Evolutionary conservation across 108 stramenopile genomes (phyloP).

Genomic region (Licmophora abbreviata): DNA sequence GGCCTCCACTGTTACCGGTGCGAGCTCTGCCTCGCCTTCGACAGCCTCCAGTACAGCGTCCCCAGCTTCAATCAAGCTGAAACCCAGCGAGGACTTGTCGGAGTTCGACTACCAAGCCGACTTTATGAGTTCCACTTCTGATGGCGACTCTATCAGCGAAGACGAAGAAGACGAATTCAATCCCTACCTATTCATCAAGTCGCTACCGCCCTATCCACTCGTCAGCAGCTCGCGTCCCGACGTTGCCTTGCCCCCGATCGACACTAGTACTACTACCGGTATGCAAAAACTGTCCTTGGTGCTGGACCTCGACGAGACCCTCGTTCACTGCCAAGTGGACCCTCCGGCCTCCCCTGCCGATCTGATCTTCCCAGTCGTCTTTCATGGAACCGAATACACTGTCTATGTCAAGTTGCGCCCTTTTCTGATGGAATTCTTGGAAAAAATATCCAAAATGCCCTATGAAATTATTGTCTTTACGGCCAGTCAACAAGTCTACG

Average conservation of each 20-base stretch:
- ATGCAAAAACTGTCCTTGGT: conserved; percentile 57
- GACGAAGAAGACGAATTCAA: conserved; percentile 90
- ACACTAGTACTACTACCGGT: conserved; percentile 20
- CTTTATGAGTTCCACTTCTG: conserved; percentile 16
- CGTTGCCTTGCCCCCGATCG: conserved; percentile 46
- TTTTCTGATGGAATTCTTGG: conserved; percentile 72
- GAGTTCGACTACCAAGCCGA: conserved; percentile 21
- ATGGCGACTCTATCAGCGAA: conserved; percentile 49
- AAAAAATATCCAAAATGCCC: conserved; percentile 50
- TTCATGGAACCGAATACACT: conserved; percentile 74
- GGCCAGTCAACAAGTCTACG: conserved; percentile 93
- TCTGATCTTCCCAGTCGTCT: conserved; percentile 85
- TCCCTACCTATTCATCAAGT: conserved; percentile 92
- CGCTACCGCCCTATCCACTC: conserved; percentile 66
- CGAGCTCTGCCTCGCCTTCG: too few species aligned
- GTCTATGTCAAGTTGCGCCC: conserved; percentile 91
- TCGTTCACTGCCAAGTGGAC: conserved; percentile 95
- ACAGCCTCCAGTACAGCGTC: too few species aligned
- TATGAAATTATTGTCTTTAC: conserved; percentile 96
- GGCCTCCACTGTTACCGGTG: background rate
- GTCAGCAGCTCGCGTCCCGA: conserved; percentile 40
- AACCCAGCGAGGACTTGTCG: too few species aligned
- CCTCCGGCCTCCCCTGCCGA: conserved; percentile 74
- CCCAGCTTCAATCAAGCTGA: too few species aligned
- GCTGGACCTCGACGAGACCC: conserved; percentile 96